Evolutionary conservation across 2,329 filamentous ascomycete genomes (phyloP), one percentile per base, ranked within the genome.

Genomic region (Rugonectria rugulosa): DNA sequence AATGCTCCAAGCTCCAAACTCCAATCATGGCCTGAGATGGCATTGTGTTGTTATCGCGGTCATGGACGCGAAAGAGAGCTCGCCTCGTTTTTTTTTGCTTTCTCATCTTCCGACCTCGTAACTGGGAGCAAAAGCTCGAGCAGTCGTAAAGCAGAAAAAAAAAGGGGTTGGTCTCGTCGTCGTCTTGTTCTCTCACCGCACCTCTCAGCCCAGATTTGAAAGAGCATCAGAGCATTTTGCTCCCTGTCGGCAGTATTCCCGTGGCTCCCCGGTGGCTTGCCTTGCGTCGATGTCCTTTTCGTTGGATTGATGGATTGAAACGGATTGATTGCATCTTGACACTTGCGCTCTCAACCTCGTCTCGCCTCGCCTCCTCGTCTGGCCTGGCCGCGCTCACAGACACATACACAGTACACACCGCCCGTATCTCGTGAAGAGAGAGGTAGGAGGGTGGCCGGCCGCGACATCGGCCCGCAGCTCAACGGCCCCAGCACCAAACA

Each of bases 101-200:
- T n/a, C n/a, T n/a, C n/a, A n/a, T n/a, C n/a, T n/a, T n/a, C n/a
- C n/a, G n/a, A n/a, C n/a, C n/a, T 46, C 43, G 43, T 20, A 34
- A 46, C 17, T 21, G 17, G 42, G 19, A 32, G 43, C 43, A 24
- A 21, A 27, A n/a, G 17, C 36, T 15, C 15, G 17, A 15, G 23
- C 14, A 12, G 27, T 32, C 40, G 27, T 15, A 43, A 5, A 41
- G 26, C 40, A 14, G 23, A 43, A 10, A 31, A 34, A 34, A 37
- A 36, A 15, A 20, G 24, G 34, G 29, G 15, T 19, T 27, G 21
- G 15, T 5, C 9, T 31, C 24, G n/a, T 29, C 5, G 14, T 17
- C 31, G 3, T 14, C n/a, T n/a, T n/a, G n/a, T n/a, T n/a, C n/a
- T 48, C 55, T 66, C 64, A 67, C 64, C 64, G 64, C 55, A 67